Conservation (phyloP, 78 protist species). For the slime mould (Dictyostelium discoideum) region DNA sequence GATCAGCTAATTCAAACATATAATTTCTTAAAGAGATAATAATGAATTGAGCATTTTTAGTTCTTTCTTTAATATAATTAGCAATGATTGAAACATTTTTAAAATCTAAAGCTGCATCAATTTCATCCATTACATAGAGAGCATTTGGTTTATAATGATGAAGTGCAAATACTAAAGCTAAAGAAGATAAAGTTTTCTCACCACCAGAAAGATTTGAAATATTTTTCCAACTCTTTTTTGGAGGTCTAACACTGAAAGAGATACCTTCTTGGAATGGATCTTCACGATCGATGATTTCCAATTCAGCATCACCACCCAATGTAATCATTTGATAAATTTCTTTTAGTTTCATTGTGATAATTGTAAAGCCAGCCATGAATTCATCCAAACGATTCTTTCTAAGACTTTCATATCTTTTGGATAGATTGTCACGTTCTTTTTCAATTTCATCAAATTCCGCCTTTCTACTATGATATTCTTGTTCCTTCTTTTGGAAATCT, state of each 20-base stretch:
- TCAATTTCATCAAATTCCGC: constrained; percentile 85
- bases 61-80: constrained; percentile 98
- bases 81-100: constrained; percentile 97
- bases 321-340: constrained; percentile 97
- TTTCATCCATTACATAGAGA: constrained; percentile 99
- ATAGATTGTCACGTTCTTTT: constrained; percentile 72
- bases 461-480: constrained; percentile 61
- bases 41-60: constrained; percentile 99
- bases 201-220: constrained; percentile 99
- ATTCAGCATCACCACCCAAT: constrained; percentile 99
- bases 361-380: constrained; percentile 97
- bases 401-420: constrained; percentile 75
- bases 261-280: constrained; percentile 99
- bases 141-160: constrained; percentile 99
- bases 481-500: constrained; percentile 86
- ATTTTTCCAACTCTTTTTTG: constrained; percentile 99
- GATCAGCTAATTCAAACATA: constrained; percentile 99
- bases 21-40: constrained; percentile 98
- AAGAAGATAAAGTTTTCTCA: constrained; percentile 99
- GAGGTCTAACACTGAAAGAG: constrained; percentile 98
- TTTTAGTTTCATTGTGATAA: constrained; percentile 95
- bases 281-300: constrained; percentile 97
- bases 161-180: constrained; percentile 99
- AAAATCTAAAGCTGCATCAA: constrained; percentile 99
- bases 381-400: constrained; percentile 94